phyloP scores from a whole-genome alignment of 2,329 filamentous ascomycete genomes.

The Alternaria triticimaculans region DNA sequence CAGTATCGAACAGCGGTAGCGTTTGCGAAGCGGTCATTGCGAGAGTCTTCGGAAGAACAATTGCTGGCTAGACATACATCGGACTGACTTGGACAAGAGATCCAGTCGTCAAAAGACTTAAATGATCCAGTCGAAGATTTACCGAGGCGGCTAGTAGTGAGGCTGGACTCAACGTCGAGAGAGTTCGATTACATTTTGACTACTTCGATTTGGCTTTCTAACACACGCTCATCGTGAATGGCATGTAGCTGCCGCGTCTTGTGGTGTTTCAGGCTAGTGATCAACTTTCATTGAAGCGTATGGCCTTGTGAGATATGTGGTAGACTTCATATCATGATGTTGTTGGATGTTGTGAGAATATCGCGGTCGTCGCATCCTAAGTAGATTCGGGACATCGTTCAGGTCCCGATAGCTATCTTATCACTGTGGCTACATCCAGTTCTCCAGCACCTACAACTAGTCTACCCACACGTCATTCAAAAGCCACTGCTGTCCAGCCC shows the following conservation, averaged over 20 bases:
- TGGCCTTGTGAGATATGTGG: background rate
- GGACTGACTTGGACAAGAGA: background rate
- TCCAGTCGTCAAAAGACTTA: background rate
- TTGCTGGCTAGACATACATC: background rate
- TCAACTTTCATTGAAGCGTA: background rate
- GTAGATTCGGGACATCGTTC: background rate
- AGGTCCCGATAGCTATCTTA: background rate
- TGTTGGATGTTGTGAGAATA: background rate
- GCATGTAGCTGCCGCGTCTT: background rate
- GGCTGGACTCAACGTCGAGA: background rate
- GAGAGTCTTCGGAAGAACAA: background rate
- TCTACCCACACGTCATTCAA: slow-evolving; percentile 27
- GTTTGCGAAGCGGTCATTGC: background rate
- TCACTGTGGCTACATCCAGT: no score
- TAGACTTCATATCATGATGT: background rate
- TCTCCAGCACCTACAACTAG: background rate
- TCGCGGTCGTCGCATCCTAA: background rate
- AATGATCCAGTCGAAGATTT: background rate
- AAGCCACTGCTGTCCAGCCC: slow-evolving; percentile 46
- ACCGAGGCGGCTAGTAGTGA: background rate
- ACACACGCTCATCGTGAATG: background rate
- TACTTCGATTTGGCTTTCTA: background rate
- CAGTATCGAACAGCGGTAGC: background rate
- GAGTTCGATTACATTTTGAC: background rate
- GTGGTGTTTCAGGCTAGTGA: background rate